phyloP scores from a whole-genome alignment of 2,329 filamentous ascomycete genomes.

The Stenocarpella maydis region DNA sequence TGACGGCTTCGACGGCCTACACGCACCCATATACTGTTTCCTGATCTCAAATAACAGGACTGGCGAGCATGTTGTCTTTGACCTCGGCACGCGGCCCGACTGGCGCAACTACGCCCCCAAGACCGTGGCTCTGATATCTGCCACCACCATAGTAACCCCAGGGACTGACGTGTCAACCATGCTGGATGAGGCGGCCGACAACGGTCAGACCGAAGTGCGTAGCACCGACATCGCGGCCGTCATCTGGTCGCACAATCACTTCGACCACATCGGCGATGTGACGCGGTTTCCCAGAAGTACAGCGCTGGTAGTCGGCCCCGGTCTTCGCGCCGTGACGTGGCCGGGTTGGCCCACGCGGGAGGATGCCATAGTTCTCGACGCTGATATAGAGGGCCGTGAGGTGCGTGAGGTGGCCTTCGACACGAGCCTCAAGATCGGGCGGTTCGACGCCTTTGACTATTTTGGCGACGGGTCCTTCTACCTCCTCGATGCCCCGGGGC shows the following conservation, averaged over 20 bases:
- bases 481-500: constrained; percentile 39
- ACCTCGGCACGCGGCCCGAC: constrained; percentile 51
- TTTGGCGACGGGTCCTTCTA: constrained; percentile 41
- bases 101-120: constrained; percentile 48
- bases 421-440: constrained; percentile 41
- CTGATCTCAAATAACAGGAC: constrained; percentile 8
- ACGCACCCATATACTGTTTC: constrained; percentile 20
- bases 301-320: constrained; percentile 57
- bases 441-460: constrained; percentile 38
- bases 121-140: constrained; percentile 42
- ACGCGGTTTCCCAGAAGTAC: constrained; percentile 51
- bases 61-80: constrained; percentile 42
- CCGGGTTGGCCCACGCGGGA: constrained; percentile 54
- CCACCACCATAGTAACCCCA: constrained; percentile 38
- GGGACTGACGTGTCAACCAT: constrained; percentile 52
- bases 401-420: constrained; percentile 37
- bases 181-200: constrained; percentile 46
- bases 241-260: constrained; percentile 49
- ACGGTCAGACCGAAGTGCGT: neutral
- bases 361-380: constrained; percentile 41
- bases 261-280: constrained; percentile 59
- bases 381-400: constrained; percentile 37
- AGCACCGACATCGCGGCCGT: constrained; percentile 32
- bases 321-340: constrained; percentile 49
- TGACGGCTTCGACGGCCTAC: constrained; percentile 13